Base-by-base conservation (phyloP, 495 filamentous ascomycete species). In the Podospora didyma region DNA sequence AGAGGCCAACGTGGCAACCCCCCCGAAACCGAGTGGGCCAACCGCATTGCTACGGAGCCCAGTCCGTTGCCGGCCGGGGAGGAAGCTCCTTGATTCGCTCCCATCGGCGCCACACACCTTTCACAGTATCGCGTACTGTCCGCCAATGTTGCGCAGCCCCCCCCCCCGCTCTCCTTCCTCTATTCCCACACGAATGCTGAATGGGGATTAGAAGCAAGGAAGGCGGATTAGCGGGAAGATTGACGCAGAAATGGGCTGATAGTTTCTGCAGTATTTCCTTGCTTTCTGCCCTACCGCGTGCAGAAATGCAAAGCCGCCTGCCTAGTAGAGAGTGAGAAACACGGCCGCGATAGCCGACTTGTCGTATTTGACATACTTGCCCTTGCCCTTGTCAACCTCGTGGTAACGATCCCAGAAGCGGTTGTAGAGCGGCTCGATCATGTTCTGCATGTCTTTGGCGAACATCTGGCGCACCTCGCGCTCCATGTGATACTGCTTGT, bases 371-470 rank as follows among this genome's bases (percentile, higher is more conserved):
- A 93, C 90, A 73, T 97, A 96, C 74, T 97, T 97, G 56, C 91
- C 91, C 69, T 89, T 89, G 31, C 94, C 92, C 73, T 94, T 96
- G 73, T 97, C 96, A 61, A 96, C 80, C 75, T 97, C 94, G 69
- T 97, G 93, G 73, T 99, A 99, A 19, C 92, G 85, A 74, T 97
- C 95, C 79, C 90, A 96, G 74, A 97, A 99, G 12, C 95, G 82
- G 49, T 84, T 84, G 77, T 99, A 99, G 17, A 99, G 80, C 46
- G 95, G 92, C 74, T 96, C 93, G 45, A 97, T 86, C 69, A 96
- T 88, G 50, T 83, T 83, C 72, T 91, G 89, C 56, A 97, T 84
- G 65, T 96, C 92, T 60, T 86, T 85, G 14, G 81, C 82, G 59
- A 97, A 76, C 73, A 85, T 83, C 47, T 79, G 76, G 49, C 89